These are phyloP conservation scores for Aeschynomene evenia DNA, from an alignment of 306 rosid genomes.

Conservation along the genomic window DNA sequence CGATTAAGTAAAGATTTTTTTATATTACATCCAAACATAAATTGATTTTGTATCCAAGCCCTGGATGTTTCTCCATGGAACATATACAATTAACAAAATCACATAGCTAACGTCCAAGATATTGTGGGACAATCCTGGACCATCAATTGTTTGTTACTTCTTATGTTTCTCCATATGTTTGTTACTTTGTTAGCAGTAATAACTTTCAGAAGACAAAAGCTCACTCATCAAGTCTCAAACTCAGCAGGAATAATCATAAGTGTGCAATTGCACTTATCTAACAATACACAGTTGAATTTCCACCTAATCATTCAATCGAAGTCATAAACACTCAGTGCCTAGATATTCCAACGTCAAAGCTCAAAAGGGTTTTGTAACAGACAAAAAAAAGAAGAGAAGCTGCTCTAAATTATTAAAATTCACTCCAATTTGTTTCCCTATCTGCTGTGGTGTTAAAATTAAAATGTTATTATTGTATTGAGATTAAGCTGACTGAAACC, in stretches of 20 bases:
- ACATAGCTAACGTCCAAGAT: too few relatives aligned
- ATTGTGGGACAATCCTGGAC: neutral
- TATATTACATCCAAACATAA: too few relatives aligned
- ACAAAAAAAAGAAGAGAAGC: neutral
- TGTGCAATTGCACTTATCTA: neutral
- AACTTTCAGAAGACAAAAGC: neutral
- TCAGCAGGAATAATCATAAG: neutral
- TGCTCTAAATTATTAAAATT: neutral
- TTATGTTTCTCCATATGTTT: too few relatives aligned
- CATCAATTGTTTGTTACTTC: neutral
- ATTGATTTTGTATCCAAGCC: too few relatives aligned
- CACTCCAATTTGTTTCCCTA: neutral
- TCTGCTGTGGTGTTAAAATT: neutral
- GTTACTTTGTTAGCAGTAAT: neutral
- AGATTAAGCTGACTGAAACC: neutral
- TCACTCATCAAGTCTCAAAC: neutral
- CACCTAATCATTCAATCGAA: neutral
- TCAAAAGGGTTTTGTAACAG: neutral
- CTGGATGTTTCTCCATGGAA: too few relatives aligned
- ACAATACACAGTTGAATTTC: neutral
- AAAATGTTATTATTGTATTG: neutral
- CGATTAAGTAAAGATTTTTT: too few relatives aligned
- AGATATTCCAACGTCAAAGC: neutral
- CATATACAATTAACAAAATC: too few relatives aligned
- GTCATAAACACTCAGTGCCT: neutral